Evolutionary conservation across 2,329 filamentous ascomycete species (phyloP).

Genomic region (Penicillium freii): DNA sequence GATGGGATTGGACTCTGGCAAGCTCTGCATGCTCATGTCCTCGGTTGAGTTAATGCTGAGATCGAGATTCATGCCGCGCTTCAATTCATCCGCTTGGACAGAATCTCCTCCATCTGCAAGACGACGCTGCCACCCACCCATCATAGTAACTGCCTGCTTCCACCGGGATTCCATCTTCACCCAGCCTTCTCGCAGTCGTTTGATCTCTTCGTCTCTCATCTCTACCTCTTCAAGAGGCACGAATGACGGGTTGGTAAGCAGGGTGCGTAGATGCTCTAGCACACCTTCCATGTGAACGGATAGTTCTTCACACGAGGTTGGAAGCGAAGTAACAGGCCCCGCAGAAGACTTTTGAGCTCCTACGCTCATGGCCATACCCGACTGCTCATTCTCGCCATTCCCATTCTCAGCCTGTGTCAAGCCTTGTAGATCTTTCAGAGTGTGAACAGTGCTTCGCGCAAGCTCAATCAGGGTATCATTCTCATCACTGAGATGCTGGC

Average conservation of each 20-base stretch:
- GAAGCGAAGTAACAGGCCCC: slow-evolving; percentile 44
- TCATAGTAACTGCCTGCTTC: slow-evolving; percentile 84
- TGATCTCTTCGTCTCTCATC: slow-evolving; percentile 87
- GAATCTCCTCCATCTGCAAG: slow-evolving; percentile 55
- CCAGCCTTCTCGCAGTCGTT: slow-evolving; percentile 77
- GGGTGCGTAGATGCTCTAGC: slow-evolving; percentile 73
- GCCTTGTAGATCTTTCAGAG: slow-evolving; percentile 62
- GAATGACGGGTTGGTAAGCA: slow-evolving; percentile 94
- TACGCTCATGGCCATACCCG: slow-evolving; percentile 26
- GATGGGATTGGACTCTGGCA: slow-evolving; percentile 24
- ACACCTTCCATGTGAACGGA: slow-evolving; percentile 72
- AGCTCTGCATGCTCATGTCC: slow-evolving; percentile 17
- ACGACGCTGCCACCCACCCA: slow-evolving; percentile 85
- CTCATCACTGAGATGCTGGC: slow-evolving; percentile 81
- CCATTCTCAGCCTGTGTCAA: slow-evolving; percentile 36
- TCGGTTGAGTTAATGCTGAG: slow-evolving; percentile 31
- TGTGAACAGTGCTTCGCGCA: slow-evolving; percentile 67
- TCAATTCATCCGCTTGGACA: slow-evolving; percentile 44
- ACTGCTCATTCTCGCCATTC: slow-evolving; percentile 34
- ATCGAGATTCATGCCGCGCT: slow-evolving; percentile 44
- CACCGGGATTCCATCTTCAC: slow-evolving; percentile 90
- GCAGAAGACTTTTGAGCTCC: slow-evolving; percentile 22
- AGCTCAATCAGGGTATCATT: slow-evolving; percentile 79
- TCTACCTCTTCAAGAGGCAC: slow-evolving; percentile 93
- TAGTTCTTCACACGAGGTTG: slow-evolving; percentile 66